phyloP scores from a whole-genome alignment of 495 filamentous ascomycete genomes.

The Thozetella sp. region DNA sequence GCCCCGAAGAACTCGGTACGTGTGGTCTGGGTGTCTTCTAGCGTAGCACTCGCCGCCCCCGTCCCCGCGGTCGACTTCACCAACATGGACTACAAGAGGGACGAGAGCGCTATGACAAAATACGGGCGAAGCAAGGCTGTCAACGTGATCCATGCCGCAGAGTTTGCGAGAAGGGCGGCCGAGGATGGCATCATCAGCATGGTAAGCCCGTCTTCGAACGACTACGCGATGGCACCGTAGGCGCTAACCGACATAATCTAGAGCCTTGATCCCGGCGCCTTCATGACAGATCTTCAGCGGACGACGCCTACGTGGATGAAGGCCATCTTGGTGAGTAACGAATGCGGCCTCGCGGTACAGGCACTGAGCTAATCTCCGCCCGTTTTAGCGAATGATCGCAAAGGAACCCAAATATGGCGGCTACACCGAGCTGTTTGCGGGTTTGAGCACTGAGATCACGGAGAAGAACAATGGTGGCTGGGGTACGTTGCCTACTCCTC shows the following conservation, averaged over 20 bases:
- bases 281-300: conserved; percentile 36
- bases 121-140: conserved; percentile 39
- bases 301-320: background rate
- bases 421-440: conserved; percentile 47
- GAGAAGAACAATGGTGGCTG: conserved; percentile 22
- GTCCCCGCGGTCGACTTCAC: conserved; percentile 34
- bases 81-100: conserved; percentile 30
- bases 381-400: conserved; percentile 5
- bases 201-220: background rate
- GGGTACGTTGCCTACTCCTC: conserved; percentile 10
- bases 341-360: background rate
- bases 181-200: conserved; percentile 22
- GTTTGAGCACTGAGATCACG: conserved; percentile 36
- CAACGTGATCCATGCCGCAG: conserved; percentile 21
- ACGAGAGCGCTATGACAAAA: conserved; percentile 18
- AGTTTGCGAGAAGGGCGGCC: conserved; percentile 23
- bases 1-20: conserved; percentile 29
- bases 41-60: conserved; percentile 25
- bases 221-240: background rate
- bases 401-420: conserved; percentile 35
- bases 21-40: conserved; percentile 44
- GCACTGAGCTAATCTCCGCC: background rate
- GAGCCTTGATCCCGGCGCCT: conserved; percentile 24
- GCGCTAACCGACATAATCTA: background rate
- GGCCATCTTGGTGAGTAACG: background rate